Conservation (phyloP, 78 protist genomes). For the Ministeria vibrans region DNA sequence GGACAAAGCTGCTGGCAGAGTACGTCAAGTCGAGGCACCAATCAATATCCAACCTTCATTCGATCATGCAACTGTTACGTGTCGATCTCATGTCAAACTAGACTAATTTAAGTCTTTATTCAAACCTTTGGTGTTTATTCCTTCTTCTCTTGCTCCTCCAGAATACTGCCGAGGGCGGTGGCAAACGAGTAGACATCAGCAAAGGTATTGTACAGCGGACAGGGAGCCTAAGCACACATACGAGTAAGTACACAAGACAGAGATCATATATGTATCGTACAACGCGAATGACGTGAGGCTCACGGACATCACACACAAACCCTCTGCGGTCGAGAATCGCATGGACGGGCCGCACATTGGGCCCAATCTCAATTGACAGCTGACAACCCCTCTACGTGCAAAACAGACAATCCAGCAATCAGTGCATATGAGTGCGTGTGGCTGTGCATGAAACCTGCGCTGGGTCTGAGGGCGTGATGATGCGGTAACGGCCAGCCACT, state of each 20-base stretch:
- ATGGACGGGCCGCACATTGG: constrained; percentile 10
- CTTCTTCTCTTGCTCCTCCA: no score
- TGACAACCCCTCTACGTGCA: constrained; percentile 65
- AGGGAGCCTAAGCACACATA: no score
- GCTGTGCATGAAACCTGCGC: background rate
- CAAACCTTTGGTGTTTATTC: no score
- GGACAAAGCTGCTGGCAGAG: no score
- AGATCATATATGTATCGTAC: no score
- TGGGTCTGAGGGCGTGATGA: background rate
- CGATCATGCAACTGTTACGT: no score
- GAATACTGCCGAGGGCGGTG: background rate
- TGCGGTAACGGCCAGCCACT: background rate
- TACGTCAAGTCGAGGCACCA: no score
- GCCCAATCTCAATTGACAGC: constrained; percentile 40
- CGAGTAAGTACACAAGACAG: no score
- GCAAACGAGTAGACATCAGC: constrained; percentile 55
- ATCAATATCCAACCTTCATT: no score
- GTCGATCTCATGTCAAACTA: no score
- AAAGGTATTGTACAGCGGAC: constrained; percentile 79
- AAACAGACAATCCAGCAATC: constrained; percentile 15
- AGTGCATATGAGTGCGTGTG: background rate
- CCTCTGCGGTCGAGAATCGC: constrained; percentile 33
- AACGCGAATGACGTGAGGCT: constrained; percentile 64
- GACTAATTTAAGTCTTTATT: no score
- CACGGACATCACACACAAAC: constrained; percentile 67